phyloP scores from a whole-genome alignment of 2,329 filamentous ascomycete species.

The Taxawa tesnikishii region DNA sequence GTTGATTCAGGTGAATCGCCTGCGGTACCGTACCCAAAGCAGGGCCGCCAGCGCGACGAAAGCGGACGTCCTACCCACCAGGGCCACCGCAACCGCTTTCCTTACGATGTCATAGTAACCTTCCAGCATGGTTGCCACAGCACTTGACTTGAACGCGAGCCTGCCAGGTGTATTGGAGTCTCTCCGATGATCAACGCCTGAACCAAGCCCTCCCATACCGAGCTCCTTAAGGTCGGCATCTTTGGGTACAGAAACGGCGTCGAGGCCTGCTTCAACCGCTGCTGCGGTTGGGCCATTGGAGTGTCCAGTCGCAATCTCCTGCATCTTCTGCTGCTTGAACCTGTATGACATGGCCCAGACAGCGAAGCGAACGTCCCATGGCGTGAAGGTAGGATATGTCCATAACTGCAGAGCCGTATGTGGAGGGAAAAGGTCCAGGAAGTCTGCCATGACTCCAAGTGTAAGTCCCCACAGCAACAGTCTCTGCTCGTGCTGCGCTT shows the following conservation, averaged over 20 bases:
- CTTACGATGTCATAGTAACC: conserved; percentile 41
- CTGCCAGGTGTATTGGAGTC: conserved; percentile 1
- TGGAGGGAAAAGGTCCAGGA: conserved; percentile 55
- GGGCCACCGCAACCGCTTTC: conserved; percentile 30
- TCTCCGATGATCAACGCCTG: conserved; percentile 1
- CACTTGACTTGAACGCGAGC: conserved; percentile 11
- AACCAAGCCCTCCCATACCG: conserved; percentile 5
- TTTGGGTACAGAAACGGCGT: conserved; percentile 12
- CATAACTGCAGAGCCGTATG: conserved; percentile 49
- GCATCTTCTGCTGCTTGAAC: conserved; percentile 40
- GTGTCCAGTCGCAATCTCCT: conserved; percentile 10
- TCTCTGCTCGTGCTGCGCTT: conserved; percentile 28
- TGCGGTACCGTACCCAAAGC: conserved; percentile 2
- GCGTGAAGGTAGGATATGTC: conserved; percentile 57
- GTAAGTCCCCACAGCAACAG: conserved; percentile 58
- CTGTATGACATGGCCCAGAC: conserved; percentile 48
- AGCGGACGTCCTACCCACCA: conserved; percentile 22
- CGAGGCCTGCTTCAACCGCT: conserved; percentile 15
- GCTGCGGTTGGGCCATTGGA: conserved; percentile 3
- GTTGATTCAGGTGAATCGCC: no score
- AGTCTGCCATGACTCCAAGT: conserved; percentile 53
- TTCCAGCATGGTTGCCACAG: conserved; percentile 37
- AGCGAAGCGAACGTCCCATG: conserved; percentile 45
- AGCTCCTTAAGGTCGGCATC: conserved; percentile 4
- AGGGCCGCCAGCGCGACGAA: conserved; percentile 7